Evolutionary conservation across 1,284 basidiomycete genomes (phyloP).

Genomic region (Volvariella surrecta): DNA sequence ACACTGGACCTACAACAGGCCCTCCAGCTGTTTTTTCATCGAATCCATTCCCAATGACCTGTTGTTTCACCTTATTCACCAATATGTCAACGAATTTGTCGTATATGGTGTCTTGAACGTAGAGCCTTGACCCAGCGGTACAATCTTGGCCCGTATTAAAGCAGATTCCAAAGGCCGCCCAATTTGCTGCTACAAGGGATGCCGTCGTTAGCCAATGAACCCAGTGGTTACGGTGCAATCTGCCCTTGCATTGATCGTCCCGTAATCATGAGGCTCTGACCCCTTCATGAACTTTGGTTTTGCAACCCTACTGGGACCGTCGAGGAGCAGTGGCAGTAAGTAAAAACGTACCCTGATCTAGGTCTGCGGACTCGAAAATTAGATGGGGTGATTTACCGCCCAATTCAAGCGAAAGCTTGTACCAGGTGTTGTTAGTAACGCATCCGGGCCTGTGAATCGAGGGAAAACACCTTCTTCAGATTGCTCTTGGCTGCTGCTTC

Average conservation of each 20-base stretch:
- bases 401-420: conserved; percentile 82
- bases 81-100: conserved; percentile 74
- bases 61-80: conserved; percentile 58
- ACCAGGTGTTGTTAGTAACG: conserved; percentile 2
- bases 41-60: conserved; percentile 75
- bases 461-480: conserved; percentile 63
- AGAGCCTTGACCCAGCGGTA: conserved; percentile 80
- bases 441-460: too few relatives aligned
- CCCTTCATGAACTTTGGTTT: too few relatives aligned
- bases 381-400: conserved; percentile 94
- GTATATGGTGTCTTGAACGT: conserved; percentile 79
- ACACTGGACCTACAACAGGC: conserved; percentile 60
- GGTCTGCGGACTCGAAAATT: conserved; percentile 73
- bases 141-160: conserved; percentile 86
- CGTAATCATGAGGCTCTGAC: too few relatives aligned
- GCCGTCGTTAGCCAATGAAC: too few relatives aligned
- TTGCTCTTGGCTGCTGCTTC: conserved; percentile 91
- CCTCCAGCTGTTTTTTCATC: conserved; percentile 71
- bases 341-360: conserved; percentile 60
- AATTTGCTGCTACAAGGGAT: conserved; percentile 58
- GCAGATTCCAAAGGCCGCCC: conserved; percentile 77
- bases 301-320: too few relatives aligned
- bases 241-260: too few relatives aligned
- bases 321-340: neutral
- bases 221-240: too few relatives aligned